Evolutionary conservation across 2,329 filamentous ascomycete species (phyloP).

Genomic region (Venturia asperata): DNA sequence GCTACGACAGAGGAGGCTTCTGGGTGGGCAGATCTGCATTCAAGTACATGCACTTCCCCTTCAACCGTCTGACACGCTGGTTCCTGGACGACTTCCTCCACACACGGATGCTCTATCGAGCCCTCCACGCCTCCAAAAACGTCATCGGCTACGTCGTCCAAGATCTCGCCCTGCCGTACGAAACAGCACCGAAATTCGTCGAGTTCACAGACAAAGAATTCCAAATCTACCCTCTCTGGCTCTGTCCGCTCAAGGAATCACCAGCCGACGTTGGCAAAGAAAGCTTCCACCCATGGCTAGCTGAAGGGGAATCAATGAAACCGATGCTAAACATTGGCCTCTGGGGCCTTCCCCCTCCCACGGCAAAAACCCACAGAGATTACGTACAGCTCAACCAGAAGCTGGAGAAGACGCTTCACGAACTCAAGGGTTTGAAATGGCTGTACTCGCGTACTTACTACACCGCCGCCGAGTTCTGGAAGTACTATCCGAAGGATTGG

Average conservation of each 20-base stretch:
- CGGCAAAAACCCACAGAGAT: conserved; percentile 22
- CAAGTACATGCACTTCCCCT: conserved; percentile 56
- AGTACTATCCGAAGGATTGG: conserved; percentile 51
- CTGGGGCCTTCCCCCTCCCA: conserved; percentile 36
- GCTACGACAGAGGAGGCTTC: conserved; percentile 65
- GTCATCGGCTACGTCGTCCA: conserved; percentile 57
- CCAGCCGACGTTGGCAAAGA: conserved; percentile 2
- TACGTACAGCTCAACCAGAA: conserved; percentile 51
- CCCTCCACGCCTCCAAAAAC: conserved; percentile 55
- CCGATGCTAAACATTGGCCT: conserved; percentile 55
- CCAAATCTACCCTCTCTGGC: conserved; percentile 39
- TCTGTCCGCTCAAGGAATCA: conserved; percentile 33
- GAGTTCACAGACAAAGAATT: conserved; percentile 19
- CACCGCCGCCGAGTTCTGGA: conserved; percentile 61
- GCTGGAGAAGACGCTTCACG: conserved; percentile 53
- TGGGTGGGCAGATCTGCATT: conserved; percentile 60
- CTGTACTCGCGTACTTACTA: conserved; percentile 65
- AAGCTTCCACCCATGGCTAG: conserved; percentile 20
- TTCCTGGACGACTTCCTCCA: conserved; percentile 57
- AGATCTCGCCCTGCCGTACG: conserved; percentile 44
- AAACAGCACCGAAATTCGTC: conserved; percentile 18
- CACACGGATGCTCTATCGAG: conserved; percentile 59
- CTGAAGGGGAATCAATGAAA: conserved; percentile 20
- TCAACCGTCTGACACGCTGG: conserved; percentile 56
- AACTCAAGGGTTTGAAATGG: conserved; percentile 60